A percentile compares a stretch with the other conserved stretches of the same genome.
phyloP scores from a whole-genome alignment of 23 red algal genomes.

The Cyanidioschyzon merolae region DNA sequence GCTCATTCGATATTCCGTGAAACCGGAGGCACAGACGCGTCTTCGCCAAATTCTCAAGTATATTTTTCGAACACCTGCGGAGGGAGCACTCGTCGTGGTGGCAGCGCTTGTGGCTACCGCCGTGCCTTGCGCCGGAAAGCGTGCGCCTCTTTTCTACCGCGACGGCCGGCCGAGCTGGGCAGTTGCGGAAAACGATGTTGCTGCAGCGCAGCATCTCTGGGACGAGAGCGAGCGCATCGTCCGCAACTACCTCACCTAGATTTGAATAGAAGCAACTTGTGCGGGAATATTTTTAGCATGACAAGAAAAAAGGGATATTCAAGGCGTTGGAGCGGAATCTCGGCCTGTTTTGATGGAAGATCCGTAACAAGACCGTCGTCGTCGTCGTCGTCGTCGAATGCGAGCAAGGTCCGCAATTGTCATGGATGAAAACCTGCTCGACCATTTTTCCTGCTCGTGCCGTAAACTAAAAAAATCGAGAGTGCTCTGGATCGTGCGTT shows the following conservation, averaged over 20 bases:
- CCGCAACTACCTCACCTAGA: neutral
- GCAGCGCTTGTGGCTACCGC: neutral
- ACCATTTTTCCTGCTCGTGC: too few species aligned
- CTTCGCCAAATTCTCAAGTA: neutral
- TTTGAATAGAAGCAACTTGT: too few species aligned
- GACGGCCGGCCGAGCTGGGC: conserved; percentile 7
- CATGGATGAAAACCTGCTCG: too few species aligned
- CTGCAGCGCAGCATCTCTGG: neutral
- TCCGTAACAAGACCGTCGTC: too few species aligned
- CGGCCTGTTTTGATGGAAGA: too few species aligned
- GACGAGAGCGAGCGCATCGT: conserved; percentile 2
- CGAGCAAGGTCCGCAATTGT: too few species aligned
- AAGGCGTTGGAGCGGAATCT: too few species aligned
- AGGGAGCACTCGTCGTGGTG: neutral
- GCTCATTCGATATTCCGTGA: conserved; percentile 20
- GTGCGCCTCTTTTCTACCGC: neutral
- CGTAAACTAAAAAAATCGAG: too few species aligned
- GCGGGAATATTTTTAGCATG: too few species aligned
- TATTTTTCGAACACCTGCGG: neutral
- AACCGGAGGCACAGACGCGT: neutral
- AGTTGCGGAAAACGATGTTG: neutral
- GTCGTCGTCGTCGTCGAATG: too few species aligned
- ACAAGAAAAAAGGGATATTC: too few species aligned
- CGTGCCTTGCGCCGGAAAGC: neutral
- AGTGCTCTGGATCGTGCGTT: too few species aligned